Evolutionary conservation across 2,329 filamentous ascomycete genomes (phyloP).

Genomic region (Nannizzia gypsea): DNA sequence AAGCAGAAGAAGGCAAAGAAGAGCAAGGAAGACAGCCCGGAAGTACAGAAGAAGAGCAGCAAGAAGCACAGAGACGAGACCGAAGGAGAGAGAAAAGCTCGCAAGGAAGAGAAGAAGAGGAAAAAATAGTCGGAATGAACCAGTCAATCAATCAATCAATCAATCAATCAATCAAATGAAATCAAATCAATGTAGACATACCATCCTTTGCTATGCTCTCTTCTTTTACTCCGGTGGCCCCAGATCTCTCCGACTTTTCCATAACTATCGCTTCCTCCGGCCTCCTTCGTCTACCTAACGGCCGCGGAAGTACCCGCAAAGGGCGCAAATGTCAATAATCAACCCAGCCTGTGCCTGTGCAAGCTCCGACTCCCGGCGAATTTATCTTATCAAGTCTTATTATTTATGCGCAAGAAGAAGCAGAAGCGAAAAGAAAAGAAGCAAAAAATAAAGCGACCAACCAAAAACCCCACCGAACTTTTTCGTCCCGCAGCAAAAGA

Average conservation of each 20-base stretch:
- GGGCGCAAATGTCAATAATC: neutral
- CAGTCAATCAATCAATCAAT: neutral
- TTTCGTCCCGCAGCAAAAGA: neutral
- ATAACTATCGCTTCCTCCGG: neutral
- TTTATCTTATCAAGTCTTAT: neutral
- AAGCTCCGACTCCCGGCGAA: neutral
- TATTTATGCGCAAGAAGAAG: neutral
- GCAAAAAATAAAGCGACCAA: neutral
- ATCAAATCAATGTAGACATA: neutral
- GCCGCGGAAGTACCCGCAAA: neutral
- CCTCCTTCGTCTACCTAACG: too few species aligned
- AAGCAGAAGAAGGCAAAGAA: slow-evolving; percentile 2
- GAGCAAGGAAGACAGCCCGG: slow-evolving; percentile 3
- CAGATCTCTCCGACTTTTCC: neutral
- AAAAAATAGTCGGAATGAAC: slow-evolving; percentile 22
- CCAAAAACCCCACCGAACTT: neutral
- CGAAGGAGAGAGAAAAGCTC: slow-evolving; percentile 22
- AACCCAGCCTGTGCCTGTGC: too few species aligned
- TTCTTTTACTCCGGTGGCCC: neutral
- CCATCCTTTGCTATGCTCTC: neutral
- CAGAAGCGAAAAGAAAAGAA: neutral
- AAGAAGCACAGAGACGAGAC: slow-evolving; percentile 31
- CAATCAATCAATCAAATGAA: neutral
- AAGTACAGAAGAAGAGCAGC: slow-evolving; percentile 21
- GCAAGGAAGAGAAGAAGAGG: slow-evolving; percentile 26